These are phyloP conservation scores for Coccomyxa sp. DNA, from an alignment of 139 green algal species.

Conservation along the genomic window DNA sequence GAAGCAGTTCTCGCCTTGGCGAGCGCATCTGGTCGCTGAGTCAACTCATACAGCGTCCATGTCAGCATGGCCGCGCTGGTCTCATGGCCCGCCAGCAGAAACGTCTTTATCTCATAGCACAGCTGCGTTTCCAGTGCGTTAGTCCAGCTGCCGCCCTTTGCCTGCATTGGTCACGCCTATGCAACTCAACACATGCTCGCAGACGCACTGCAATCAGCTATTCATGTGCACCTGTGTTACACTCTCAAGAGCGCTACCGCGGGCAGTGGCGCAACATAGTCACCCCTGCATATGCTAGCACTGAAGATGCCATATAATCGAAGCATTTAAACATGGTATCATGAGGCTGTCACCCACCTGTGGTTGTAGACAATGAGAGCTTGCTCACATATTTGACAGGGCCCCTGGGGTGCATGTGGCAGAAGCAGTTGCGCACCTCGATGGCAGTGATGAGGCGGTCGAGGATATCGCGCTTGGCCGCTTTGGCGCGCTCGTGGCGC, in stretches of 20 bases:
- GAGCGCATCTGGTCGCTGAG: conserved; percentile 23
- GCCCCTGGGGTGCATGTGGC: no score
- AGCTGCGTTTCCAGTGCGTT: conserved; percentile 74
- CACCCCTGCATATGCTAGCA: background rate
- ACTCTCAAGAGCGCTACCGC: background rate
- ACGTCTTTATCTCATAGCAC: conserved; percentile 96
- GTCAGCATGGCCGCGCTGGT: conserved; percentile 91
- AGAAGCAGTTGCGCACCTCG: conserved; percentile 24
- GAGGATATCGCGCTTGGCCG: conserved; percentile 62
- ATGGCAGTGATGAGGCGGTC: conserved; percentile 72
- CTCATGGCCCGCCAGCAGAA: conserved; percentile 93
- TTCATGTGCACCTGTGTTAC: no score
- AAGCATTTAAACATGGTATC: background rate
- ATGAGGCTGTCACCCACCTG: background rate
- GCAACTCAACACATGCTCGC: background rate
- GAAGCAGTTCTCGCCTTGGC: background rate
- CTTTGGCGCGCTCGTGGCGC: conserved; percentile 3
- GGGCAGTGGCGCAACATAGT: background rate
- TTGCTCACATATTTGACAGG: no score
- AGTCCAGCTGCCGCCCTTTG: conserved; percentile 53
- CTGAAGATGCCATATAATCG: background rate
- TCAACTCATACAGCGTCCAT: conserved; percentile 81
- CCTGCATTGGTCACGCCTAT: conserved; percentile 21
- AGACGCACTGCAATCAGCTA: background rate
- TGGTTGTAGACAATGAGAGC: no score